These are phyloP conservation scores for Nectriaceae sp. DNA, from an alignment of 2,329 filamentous ascomycete genomes.

Conservation along the genomic window DNA sequence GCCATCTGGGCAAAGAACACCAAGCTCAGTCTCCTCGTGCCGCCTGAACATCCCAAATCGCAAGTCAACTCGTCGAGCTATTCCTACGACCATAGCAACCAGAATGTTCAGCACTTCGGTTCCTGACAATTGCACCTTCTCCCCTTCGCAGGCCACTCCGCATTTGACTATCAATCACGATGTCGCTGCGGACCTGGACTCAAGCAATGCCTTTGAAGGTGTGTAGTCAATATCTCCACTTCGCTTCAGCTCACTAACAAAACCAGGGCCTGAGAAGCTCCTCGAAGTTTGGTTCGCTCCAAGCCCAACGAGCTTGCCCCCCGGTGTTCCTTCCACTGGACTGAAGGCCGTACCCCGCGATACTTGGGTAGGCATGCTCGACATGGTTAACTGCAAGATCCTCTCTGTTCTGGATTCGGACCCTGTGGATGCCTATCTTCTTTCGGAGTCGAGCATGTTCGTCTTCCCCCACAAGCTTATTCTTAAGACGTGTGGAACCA, in stretches of 20 bases:
- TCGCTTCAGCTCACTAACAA: constrained; percentile 10
- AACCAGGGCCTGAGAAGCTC: constrained; percentile 88
- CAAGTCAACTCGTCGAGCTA: too few relatives aligned
- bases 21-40: neutral
- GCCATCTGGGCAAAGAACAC: constrained; percentile 37
- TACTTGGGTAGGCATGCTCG: constrained; percentile 94
- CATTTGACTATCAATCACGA: constrained; percentile 97
- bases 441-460: constrained; percentile 99
- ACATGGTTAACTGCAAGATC: constrained; percentile 98
- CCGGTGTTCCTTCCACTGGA: constrained; percentile 70
- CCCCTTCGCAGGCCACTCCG: constrained; percentile 79
- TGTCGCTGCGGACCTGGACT: constrained; percentile 90
- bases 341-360: constrained; percentile 84
- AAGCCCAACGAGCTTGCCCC: constrained; percentile 71
- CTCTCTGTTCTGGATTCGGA: constrained; percentile 92
- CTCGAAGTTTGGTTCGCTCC: constrained; percentile 98
- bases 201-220: constrained; percentile 95
- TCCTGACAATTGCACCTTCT: constrained; percentile 79
- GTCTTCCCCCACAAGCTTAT: constrained; percentile 99
- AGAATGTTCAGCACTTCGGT: constrained; percentile 81
- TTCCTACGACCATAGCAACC: constrained; percentile 13
- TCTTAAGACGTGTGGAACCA: constrained; percentile 97
- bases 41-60: too few relatives aligned
- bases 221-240: neutral
- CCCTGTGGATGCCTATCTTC: constrained; percentile 90